Evolutionary conservation across 75 land plant genomes (phyloP).

Genomic region (Selaginella tamariscina): DNA sequence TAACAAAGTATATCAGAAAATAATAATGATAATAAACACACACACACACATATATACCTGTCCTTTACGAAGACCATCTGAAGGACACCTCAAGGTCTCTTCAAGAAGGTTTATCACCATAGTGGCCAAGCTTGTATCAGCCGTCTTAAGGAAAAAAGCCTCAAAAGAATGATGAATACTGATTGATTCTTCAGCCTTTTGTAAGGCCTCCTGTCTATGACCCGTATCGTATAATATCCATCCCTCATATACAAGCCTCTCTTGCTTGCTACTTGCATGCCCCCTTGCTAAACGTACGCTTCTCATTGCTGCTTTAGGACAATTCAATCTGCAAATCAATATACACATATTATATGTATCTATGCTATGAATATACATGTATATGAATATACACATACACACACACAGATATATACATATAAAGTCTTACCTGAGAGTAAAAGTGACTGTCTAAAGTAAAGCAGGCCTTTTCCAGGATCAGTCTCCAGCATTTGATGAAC

Average conservation of each 20-base stretch:
- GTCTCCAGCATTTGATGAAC: conserved; percentile 96
- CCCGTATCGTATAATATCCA: conserved; percentile 97
- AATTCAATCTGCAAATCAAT: conserved; percentile 59
- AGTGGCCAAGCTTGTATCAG: conserved; percentile 70
- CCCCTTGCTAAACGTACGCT: conserved; percentile 79
- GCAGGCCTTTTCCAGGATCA: conserved; percentile 77
- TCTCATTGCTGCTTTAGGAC: conserved; percentile 94
- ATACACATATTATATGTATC: no score
- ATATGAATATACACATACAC: not conserved
- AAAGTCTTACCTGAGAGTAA: conserved; percentile 87
- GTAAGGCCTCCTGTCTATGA: conserved; percentile 80
- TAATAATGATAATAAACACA: no score
- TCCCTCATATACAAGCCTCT: conserved; percentile 89
- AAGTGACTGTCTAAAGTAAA: conserved; percentile 90
- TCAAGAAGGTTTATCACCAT: conserved; percentile 67
- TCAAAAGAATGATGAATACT: conserved; percentile 75
- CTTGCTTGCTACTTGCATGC: conserved; percentile 69
- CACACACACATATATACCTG: no score
- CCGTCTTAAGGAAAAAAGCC: conserved; percentile 92
- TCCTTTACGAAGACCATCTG: conserved; percentile 92
- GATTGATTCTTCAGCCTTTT: conserved; percentile 87
- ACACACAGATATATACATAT: not conserved
- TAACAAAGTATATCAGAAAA: no score
- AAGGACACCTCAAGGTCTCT: conserved; percentile 92
- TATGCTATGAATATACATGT: no score